These are phyloP conservation scores for Solanum microdontum DNA, from an alignment of 257 asterid species.

Conservation along the genomic window DNA sequence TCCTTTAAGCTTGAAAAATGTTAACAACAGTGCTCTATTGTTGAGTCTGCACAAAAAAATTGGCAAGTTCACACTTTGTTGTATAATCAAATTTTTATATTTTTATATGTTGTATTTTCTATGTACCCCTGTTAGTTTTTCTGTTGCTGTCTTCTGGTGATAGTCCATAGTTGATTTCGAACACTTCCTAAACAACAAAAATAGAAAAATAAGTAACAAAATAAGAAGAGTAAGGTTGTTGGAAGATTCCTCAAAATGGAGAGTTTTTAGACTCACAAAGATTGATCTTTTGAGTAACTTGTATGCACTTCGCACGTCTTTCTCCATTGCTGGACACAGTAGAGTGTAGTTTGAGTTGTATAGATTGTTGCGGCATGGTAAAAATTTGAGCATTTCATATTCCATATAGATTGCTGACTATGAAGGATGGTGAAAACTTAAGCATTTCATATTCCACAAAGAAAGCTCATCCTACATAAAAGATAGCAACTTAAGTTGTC, in stretches of 20 bases:
- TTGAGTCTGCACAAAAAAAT: constrained; percentile 35
- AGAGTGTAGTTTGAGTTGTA: constrained; percentile 58
- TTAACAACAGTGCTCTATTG: constrained; percentile 1
- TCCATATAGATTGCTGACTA: constrained; percentile 28
- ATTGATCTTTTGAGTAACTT: constrained; percentile 18
- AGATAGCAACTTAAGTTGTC: not conserved
- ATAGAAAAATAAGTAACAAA: not conserved
- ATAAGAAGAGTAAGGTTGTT: not conserved
- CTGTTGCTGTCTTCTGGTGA: not conserved
- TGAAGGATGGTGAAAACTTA: not conserved
- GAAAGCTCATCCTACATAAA: not conserved
- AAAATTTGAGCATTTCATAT: constrained; percentile 62
- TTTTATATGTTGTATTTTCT: not conserved
- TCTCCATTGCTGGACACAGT: constrained; percentile 57
- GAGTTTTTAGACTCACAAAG: not conserved
- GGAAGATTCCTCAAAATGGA: not conserved
- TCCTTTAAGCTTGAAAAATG: not conserved
- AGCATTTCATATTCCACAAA: not conserved
- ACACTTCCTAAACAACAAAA: no score
- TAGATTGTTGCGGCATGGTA: constrained; percentile 62
- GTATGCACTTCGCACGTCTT: constrained; percentile 74
- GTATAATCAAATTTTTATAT: not conserved
- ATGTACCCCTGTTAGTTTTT: not conserved
- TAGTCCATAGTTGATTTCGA: not conserved
- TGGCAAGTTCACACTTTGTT: constrained; percentile 18